Evolutionary conservation across 305 asterid genomes (phyloP).

Genomic region (Withania somnifera): DNA sequence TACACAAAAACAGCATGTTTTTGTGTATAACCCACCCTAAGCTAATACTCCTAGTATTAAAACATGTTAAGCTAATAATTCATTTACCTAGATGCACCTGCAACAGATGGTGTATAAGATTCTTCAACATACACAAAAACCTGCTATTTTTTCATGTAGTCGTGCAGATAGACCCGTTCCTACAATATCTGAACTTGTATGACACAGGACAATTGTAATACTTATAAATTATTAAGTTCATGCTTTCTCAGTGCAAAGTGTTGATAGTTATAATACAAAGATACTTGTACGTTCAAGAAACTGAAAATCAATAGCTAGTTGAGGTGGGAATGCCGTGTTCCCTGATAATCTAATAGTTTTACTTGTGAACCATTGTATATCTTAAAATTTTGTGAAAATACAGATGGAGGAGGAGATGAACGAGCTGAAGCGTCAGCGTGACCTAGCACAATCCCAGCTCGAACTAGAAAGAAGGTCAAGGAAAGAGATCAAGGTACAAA

Average conservation of each 20-base stretch:
- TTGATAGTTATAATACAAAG: not conserved
- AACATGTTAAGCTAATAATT: not conserved
- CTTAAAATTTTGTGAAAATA: constrained; percentile 11
- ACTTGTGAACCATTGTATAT: not conserved
- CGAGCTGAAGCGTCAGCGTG: constrained; percentile 80
- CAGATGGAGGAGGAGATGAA: constrained; percentile 89
- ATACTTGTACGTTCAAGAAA: not conserved
- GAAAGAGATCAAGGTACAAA: constrained; percentile 56
- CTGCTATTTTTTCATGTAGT: not conserved
- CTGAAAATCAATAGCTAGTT: not conserved
- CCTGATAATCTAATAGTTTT: not conserved
- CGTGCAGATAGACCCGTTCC: not conserved
- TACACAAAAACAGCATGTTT: not conserved
- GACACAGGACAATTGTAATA: not conserved
- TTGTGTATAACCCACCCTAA: no score
- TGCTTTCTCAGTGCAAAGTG: not conserved
- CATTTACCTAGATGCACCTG: not conserved
- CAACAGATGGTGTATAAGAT: not conserved
- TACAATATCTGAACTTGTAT: not conserved
- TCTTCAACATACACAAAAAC: not conserved
- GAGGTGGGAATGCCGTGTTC: not conserved
- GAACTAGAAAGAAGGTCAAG: constrained; percentile 58
- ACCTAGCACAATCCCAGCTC: constrained; percentile 64
- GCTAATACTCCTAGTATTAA: no score
- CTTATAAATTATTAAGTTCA: not conserved